These are phyloP conservation scores for Termitomyces bulborhizus DNA, from an alignment of 768 basidiomycete species.

Conservation along the genomic window DNA sequence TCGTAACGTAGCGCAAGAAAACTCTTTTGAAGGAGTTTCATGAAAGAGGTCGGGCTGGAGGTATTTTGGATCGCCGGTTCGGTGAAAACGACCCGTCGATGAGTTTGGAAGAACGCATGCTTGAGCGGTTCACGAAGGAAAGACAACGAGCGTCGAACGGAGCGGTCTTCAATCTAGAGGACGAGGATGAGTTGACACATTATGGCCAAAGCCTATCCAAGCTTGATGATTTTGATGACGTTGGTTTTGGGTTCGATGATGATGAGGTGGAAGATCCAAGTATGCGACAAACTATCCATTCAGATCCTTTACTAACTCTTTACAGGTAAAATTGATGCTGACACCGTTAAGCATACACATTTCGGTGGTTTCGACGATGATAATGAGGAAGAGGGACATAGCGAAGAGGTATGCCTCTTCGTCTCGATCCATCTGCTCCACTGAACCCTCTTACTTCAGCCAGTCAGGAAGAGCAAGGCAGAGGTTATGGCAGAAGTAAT, in stretches of 20 bases:
- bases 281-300: conserved; percentile 15
- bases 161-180: conserved; percentile 82
- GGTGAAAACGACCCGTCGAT: conserved; percentile 92
- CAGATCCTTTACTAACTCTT: neutral
- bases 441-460: conserved; percentile 33
- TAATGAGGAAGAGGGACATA: conserved; percentile 38
- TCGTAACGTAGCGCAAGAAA: conserved; percentile 63
- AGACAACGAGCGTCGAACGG: conserved; percentile 75
- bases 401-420: conserved; percentile 34
- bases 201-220: conserved; percentile 86
- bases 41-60: conserved; percentile 75
- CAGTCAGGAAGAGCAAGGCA: conserved; percentile 78
- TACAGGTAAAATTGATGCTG: conserved; percentile 60
- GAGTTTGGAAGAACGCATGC: conserved; percentile 94
- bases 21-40: conserved; percentile 85
- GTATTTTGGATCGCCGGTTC: conserved; percentile 90
- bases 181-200: conserved; percentile 87
- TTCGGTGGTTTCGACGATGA: conserved; percentile 87
- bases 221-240: conserved; percentile 77
- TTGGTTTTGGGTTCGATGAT: conserved; percentile 54
- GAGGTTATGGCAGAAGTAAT: conserved; percentile 99
- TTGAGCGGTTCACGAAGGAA: conserved; percentile 92
- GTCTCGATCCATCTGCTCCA: neutral
- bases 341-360: conserved; percentile 63
- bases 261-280: conserved; percentile 44